Evolutionary conservation across 768 basidiomycete species (phyloP), one percentile per base, ranked within the genome.

Genomic region (Russula sp.): DNA sequence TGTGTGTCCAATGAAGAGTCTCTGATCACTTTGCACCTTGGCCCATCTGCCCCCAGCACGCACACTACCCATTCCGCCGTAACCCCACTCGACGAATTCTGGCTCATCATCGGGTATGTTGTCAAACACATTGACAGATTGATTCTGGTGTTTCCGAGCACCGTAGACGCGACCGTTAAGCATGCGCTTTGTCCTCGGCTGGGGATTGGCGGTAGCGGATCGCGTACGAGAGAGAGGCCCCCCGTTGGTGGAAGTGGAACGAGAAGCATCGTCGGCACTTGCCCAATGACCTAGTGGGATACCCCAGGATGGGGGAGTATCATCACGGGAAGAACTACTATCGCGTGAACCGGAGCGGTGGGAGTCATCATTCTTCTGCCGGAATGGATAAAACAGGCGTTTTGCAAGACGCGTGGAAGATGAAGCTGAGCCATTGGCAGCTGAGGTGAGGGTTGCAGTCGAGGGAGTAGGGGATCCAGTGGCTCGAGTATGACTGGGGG

Each of bases 81-180:
- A 87, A 0, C 91, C 91, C 91, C 91, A 94, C 72, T 94, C 91
- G 16, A 92, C 88, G 67, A 94, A 94, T 69, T 86, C 86, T 46
- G 87, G 87, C 61, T 90, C 88, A 0, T 83, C 78, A 35, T 84
- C 63, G 7, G 47, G 57, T 46, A 57, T 82, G 59, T 78, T 84
- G 3, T 78, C 81, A 58, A 88, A 88, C 0, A 77, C 82, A 42
- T 74, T 74, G 16, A 66, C 14, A 36, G 29, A 13, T 5, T 6
- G n/a, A 22, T 43, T 14, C n/a, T 38, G 39, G 9, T 45, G 39
- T 43, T 64, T 58, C 52, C 45, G 58, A 22, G 58, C 77, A 47
- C 91, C 91, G 65, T 93, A 93, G 0, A 92, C 81, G 29, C 92
- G 79, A 0, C 91, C 91, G 66, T 93, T 93, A 62, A 93, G 78